Conservation (phyloP, 2,329 filamentous ascomycete genomes). For the Alternaria sp. region DNA sequence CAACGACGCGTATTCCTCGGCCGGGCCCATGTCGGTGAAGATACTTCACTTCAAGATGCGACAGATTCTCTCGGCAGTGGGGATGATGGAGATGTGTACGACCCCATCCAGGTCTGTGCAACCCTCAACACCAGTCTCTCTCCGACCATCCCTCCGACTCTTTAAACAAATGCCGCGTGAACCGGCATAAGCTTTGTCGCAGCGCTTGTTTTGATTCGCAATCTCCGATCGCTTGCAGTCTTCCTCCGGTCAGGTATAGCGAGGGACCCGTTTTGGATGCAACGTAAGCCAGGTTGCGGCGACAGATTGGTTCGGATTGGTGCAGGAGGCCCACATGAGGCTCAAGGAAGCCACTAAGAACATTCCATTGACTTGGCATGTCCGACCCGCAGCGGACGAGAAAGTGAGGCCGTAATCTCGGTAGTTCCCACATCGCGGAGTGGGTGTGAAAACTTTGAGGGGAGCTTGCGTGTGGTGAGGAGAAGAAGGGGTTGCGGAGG, state of each 20-base stretch:
- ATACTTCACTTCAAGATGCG: constrained; percentile 8
- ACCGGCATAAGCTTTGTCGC: constrained; percentile 9
- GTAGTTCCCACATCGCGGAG: constrained; percentile 14
- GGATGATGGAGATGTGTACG: constrained; percentile 11
- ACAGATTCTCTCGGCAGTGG: constrained; percentile 19
- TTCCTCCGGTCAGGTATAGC: neutral
- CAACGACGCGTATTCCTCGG: constrained; percentile 6
- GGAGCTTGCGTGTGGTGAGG: constrained; percentile 11
- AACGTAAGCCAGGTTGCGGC: constrained; percentile 10
- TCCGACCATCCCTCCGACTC: constrained; percentile 17
- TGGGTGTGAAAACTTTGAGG: constrained; percentile 11
- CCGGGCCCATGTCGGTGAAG: constrained; percentile 15
- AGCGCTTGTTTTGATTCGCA: constrained; percentile 6
- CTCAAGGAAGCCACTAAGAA: constrained; percentile 21
- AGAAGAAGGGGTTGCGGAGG: constrained; percentile 15
- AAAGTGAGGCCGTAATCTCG: constrained; percentile 11
- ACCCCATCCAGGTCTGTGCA: constrained; percentile 18
- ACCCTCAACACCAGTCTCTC: constrained; percentile 13
- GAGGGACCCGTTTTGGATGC: constrained; percentile 8
- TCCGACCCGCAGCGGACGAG: constrained; percentile 8
- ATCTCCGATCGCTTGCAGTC: constrained; percentile 11
- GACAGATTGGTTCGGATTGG: constrained; percentile 10
- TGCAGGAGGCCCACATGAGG: constrained; percentile 14
- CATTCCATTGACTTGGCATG: constrained; percentile 9
- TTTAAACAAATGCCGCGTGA: constrained; percentile 19